Percentiles rank a stretch among this genome's conserved stretches.
phyloP scores from a whole-genome alignment of 768 basidiomycete genomes.

The Exsudoporus frostii region DNA sequence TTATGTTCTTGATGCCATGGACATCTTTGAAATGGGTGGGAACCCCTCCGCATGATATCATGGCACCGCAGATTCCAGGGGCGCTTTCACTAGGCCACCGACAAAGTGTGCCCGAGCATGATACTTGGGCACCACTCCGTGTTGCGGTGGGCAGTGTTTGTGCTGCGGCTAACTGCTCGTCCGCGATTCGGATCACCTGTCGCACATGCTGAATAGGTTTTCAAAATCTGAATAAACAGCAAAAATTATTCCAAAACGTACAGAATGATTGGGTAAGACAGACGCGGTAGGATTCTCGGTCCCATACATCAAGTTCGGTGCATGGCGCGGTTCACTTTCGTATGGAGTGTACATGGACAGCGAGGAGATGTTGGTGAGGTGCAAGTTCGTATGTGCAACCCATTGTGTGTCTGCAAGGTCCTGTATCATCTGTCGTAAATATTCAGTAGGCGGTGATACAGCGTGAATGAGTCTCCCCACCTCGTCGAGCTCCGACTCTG shows the following conservation, averaged over 20 bases:
- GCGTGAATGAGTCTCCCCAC: no score
- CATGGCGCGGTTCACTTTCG: not conserved
- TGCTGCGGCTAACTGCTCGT: not conserved
- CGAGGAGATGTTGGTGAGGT: not conserved
- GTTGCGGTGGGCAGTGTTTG: not conserved
- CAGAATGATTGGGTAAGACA: not conserved
- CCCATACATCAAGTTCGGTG: not conserved
- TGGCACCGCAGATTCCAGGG: not conserved
- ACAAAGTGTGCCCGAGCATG: not conserved
- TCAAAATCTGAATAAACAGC: not conserved
- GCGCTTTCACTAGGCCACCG: not conserved
- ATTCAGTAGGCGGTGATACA: no score
- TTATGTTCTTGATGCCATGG: not conserved
- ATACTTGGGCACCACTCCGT: not conserved
- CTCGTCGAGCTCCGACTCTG: no score
- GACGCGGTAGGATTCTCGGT: no score
- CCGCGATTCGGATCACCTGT: not conserved
- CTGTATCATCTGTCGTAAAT: no score
- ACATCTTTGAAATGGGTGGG: not conserved
- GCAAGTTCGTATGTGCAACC: not conserved
- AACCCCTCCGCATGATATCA: not conserved
- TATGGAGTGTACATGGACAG: not conserved
- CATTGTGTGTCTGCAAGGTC: not conserved
- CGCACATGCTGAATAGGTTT: not conserved
- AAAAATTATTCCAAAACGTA: not conserved